Evolutionary conservation across 176 grass and related monocot species (phyloP).

Genomic region (Neostapfia colusana): DNA sequence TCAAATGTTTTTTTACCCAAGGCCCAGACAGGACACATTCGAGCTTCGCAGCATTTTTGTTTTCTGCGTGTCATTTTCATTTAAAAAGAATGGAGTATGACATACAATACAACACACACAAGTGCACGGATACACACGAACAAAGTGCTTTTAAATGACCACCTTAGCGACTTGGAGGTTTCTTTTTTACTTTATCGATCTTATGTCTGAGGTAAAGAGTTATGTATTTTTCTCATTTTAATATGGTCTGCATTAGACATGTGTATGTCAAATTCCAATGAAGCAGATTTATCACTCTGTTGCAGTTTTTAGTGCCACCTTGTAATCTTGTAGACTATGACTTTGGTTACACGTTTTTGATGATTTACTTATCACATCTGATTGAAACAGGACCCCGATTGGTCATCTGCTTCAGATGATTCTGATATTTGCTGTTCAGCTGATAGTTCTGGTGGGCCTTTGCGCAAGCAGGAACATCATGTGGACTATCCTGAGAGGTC

Average conservation of each 20-base stretch:
- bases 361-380: constrained; percentile 2
- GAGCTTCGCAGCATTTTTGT: no score
- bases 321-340: neutral
- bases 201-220: neutral
- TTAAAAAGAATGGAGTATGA: no score
- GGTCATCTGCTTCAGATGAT: constrained; percentile 42
- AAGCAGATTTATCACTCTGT: neutral
- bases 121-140: no score
- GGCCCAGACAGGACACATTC: no score
- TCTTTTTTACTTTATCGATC: neutral
- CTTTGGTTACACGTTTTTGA: neutral
- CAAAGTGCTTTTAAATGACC: no score
- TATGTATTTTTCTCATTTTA: neutral
- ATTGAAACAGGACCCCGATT: constrained; percentile 38
- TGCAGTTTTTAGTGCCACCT: neutral
- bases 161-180: neutral
- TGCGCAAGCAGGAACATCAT: constrained; percentile 47
- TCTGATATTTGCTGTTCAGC: constrained; percentile 46
- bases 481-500: constrained; percentile 31
- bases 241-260: constrained; percentile 10
- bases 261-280: no score
- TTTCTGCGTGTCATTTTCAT: no score
- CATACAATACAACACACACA: no score
- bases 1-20: neutral
- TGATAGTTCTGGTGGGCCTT: constrained; percentile 39